These are phyloP conservation scores for Pholiota adiposa DNA, from an alignment of 1,284 basidiomycete genomes.

Conservation along the genomic window DNA sequence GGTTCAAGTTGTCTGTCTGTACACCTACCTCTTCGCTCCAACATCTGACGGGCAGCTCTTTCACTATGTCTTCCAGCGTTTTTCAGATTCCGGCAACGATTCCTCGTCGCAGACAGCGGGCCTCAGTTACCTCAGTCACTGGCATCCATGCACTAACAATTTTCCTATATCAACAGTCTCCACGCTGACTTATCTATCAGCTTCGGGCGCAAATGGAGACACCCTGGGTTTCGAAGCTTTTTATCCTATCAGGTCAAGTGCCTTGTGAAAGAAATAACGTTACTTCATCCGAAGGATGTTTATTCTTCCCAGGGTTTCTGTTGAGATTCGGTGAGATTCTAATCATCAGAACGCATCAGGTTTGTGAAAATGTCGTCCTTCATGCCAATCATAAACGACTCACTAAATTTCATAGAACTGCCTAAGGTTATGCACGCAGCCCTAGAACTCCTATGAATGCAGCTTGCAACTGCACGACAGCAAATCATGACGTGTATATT, in stretches of 20 bases:
- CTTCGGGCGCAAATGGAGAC: slow-evolving; percentile 4
- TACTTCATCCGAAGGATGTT: background rate
- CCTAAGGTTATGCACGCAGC: background rate
- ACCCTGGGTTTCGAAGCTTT: background rate
- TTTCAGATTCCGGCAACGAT: background rate
- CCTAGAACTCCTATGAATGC: background rate
- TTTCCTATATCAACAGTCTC: slow-evolving; percentile 10
- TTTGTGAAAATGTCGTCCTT: background rate
- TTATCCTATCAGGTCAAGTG: slow-evolving; percentile 1
- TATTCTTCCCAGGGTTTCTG: slow-evolving; percentile 5
- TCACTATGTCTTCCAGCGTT: background rate
- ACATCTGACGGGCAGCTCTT: slow-evolving; percentile 17
- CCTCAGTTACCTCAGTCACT: background rate
- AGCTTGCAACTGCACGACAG: background rate
- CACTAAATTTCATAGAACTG: background rate
- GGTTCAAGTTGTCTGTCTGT: background rate
- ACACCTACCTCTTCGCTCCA: background rate
- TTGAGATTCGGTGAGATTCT: background rate
- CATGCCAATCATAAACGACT: background rate
- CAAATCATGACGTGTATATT: background rate
- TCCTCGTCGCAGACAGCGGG: background rate
- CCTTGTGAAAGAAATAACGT: slow-evolving; percentile 1
- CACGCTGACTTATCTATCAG: slow-evolving; percentile 10
- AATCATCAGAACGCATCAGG: background rate
- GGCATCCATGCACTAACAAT: background rate